Percentiles rank a stretch among this genome's conserved stretches.
These are phyloP conservation scores for Melastoma candidum DNA, from an alignment of 441 rosid species.

Conservation along the genomic window DNA sequence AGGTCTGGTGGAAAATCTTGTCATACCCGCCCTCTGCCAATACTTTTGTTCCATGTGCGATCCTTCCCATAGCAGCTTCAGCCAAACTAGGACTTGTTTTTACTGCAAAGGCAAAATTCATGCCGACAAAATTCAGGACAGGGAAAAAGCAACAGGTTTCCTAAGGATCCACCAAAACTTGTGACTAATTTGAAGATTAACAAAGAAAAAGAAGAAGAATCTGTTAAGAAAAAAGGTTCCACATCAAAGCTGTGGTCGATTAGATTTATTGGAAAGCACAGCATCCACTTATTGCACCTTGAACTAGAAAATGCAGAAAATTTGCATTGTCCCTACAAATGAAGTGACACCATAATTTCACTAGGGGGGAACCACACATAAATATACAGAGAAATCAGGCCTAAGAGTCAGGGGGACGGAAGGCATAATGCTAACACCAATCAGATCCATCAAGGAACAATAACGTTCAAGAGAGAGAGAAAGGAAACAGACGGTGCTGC, in stretches of 20 bases:
- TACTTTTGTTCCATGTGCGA: slow-evolving; percentile 90
- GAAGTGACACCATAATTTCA: too few relatives aligned
- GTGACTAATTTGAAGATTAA: too few relatives aligned
- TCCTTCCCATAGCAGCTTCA: slow-evolving; percentile 94
- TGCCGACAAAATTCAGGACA: not conserved
- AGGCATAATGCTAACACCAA: not conserved
- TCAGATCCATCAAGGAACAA: not conserved
- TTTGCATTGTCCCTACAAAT: too few relatives aligned
- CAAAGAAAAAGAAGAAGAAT: too few relatives aligned
- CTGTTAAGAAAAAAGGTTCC: too few relatives aligned
- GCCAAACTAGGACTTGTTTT: slow-evolving; percentile 89
- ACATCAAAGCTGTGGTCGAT: too few relatives aligned
- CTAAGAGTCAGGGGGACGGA: too few relatives aligned
- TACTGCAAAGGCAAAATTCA: slow-evolving; percentile 28
- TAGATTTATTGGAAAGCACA: too few relatives aligned
- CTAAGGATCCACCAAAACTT: slow-evolving; percentile 1
- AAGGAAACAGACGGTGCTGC: slow-evolving; percentile 63
- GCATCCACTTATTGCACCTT: too few relatives aligned
- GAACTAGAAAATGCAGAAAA: too few relatives aligned
- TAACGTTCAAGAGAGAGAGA: not conserved
- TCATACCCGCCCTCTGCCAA: slow-evolving; percentile 95
- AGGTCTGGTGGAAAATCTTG: slow-evolving; percentile 69
- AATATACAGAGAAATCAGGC: too few relatives aligned
- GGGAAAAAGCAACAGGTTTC: not conserved
- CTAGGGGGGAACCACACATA: too few relatives aligned